Percentiles rank a stretch among this genome's conserved stretches.
phyloP scores from a whole-genome alignment of 2,329 filamentous ascomycete species.

The Fusarium xylarioides region DNA sequence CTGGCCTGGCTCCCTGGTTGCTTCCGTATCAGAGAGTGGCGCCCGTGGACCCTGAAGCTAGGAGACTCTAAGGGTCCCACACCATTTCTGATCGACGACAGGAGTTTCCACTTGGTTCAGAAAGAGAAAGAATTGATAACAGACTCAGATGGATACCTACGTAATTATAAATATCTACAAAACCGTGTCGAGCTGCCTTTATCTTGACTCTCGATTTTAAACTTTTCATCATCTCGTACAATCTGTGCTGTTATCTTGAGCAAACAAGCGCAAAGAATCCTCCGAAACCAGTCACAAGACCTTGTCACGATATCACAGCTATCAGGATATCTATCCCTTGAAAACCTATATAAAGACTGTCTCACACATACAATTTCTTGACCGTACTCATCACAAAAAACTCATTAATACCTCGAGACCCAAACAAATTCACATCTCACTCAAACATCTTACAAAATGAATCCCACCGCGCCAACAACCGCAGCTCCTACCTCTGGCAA shows the following conservation, averaged over 20 bases:
- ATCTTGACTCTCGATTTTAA: background rate
- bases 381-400: background rate
- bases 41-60: conserved; percentile 37
- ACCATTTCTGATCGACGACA: conserved; percentile 13
- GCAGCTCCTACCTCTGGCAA: conserved; percentile 26
- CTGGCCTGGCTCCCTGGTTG: conserved; percentile 21
- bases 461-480: conserved; percentile 19
- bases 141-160: conserved; percentile 1
- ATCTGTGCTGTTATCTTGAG: conserved; percentile 1
- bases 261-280: background rate
- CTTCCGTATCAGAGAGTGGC: conserved; percentile 28
- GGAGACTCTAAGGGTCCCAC: conserved; percentile 15
- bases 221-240: background rate
- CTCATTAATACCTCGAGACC: background rate
- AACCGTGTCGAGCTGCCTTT: background rate
- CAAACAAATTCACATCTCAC: background rate
- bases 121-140: conserved; percentile 19
- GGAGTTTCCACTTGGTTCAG: conserved; percentile 27
- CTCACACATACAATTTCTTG: background rate
- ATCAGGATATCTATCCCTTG: background rate
- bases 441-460: conserved; percentile 10
- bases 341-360: background rate
- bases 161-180: conserved; percentile 29
- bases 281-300: background rate
- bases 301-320: background rate